Evolutionary conservation across 306 rosid species (phyloP).

Genomic region (Psophocarpus tetragonolobus): DNA sequence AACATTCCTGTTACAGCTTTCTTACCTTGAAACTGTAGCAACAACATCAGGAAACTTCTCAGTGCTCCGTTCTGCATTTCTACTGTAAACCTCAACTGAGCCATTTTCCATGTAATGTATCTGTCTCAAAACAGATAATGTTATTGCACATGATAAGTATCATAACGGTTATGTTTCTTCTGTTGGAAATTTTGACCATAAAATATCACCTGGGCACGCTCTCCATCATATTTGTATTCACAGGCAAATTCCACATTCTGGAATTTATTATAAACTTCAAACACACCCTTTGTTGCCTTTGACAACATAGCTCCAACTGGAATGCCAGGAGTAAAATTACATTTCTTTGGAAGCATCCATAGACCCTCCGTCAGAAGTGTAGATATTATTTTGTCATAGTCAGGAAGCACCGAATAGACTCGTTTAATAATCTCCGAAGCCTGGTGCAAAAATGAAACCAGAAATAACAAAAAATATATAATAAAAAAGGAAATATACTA

Average conservation of each 20-base stretch:
- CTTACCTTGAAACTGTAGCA: constrained; percentile 71
- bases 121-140: constrained; percentile 48
- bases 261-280: constrained; percentile 79
- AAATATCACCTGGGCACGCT: constrained; percentile 90
- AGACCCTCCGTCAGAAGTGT: constrained; percentile 74
- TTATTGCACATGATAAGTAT: constrained; percentile 25
- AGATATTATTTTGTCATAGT: constrained; percentile 72
- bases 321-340: constrained; percentile 82
- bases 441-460: constrained; percentile 58
- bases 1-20: not conserved
- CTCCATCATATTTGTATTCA: constrained; percentile 95
- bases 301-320: constrained; percentile 97
- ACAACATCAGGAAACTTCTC: constrained; percentile 92
- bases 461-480: not conserved
- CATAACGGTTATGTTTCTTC: constrained; percentile 16
- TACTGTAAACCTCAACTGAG: constrained; percentile 86
- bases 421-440: constrained; percentile 82
- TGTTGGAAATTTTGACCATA: constrained; percentile 8
- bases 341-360: constrained; percentile 72
- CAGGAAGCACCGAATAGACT: constrained; percentile 85
- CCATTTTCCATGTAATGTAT: constrained; percentile 89
- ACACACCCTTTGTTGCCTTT: constrained; percentile 79
- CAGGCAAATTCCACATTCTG: constrained; percentile 85
- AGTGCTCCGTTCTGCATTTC: constrained; percentile 92
- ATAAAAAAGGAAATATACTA: not conserved